A percentile compares a stretch with the other conserved stretches of the same genome.
phyloP scores from a whole-genome alignment of 345 rosid genomes.

The Salix arbutifolia region DNA sequence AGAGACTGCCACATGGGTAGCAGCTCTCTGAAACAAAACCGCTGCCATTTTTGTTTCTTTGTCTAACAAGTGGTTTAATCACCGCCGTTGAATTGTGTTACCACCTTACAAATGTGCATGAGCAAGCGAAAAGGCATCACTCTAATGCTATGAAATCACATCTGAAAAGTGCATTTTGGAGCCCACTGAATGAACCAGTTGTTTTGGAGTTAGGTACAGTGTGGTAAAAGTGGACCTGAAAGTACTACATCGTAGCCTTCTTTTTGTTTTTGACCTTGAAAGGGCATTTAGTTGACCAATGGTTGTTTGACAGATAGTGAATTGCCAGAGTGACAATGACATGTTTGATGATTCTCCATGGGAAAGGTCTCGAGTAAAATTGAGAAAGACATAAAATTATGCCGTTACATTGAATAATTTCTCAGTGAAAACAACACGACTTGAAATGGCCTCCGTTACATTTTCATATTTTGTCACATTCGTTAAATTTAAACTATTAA shows the following conservation, averaged over 20 bases:
- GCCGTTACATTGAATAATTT: too few species aligned
- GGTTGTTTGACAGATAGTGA: neutral
- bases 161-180: too few species aligned
- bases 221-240: neutral
- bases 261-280: neutral
- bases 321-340: neutral
- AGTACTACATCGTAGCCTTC: neutral
- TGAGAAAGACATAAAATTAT: too few species aligned
- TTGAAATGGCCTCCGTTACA: too few species aligned
- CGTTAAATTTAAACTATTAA: too few species aligned
- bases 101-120: neutral
- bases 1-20: conserved; percentile 38
- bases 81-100: neutral
- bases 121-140: too few species aligned
- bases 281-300: neutral
- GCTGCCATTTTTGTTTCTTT: conserved; percentile 10
- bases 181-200: too few species aligned
- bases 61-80: conserved; percentile 8
- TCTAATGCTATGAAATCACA: too few species aligned
- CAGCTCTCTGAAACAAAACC: conserved; percentile 12
- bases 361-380: neutral
- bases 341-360: neutral
- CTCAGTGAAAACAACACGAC: too few species aligned
- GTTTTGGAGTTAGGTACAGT: too few species aligned
- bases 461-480: too few species aligned